Base-by-base conservation (phyloP, 2,329 filamentous ascomycete species). In the Microcyclospora tardicrescens region DNA sequence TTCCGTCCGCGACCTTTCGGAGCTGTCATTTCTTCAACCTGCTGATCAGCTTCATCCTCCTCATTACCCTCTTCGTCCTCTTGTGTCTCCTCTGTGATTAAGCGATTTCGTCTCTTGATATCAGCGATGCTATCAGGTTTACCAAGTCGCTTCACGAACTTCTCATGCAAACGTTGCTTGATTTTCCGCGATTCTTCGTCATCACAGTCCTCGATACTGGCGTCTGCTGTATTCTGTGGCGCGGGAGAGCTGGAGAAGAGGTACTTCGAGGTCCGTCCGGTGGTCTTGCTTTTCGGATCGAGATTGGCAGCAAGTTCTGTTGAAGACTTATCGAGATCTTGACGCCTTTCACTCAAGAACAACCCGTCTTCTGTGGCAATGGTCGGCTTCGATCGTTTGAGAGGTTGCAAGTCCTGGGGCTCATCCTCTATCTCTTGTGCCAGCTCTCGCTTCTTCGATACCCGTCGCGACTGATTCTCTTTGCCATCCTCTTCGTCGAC, bases 81-180 rank as follows among this genome's bases (percentile, higher is more conserved):
- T 37, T 69, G 66, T 1, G 66, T 61, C 33, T 78, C 76, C 28
- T 73, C 70, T 9, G 66, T 65, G 16, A 68, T 63, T 35, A 68
- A 59, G 45, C 68, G 67, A 48, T 77, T 74, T 11, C 73, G 68
- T 43, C 79, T 68, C 52, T 75, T 76, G 38, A 81, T 72, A 44
- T 77, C 72, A 16, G 74, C 69, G 47, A 93, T 68, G 55, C 84
- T 89, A 55, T 94, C 86, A 1, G 86, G 80, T 33, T 82, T 77
- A 1, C 89, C 87, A 2, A 98, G 73, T 59, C 89, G 94, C 67
- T 83, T 84, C 27, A 96, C 81, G 54, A 96, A 98, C 51, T 78
- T 81, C 44, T 73, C 69, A 56, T 95, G 91, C 16, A 95, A 64
- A 35, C 76, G 77, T 42, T 81, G 75, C 54, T 81, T 86, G 42